phyloP scores from a whole-genome alignment of 1,284 basidiomycete genomes.

The Ganoderma boninense region DNA sequence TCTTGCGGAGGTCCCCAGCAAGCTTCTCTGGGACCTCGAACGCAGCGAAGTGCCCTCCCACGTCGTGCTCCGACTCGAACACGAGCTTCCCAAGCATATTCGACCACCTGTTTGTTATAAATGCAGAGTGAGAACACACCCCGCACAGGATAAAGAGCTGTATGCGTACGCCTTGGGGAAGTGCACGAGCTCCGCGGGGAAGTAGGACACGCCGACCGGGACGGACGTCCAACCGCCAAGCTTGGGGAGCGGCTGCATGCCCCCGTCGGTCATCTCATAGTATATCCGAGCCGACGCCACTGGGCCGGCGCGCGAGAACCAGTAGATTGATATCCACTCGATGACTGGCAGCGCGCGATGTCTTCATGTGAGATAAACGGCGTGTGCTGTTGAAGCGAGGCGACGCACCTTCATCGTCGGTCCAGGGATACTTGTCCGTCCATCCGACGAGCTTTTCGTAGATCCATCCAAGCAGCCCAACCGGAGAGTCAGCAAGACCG shows the following conservation, averaged over 20 bases:
- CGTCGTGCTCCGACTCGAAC: slow-evolving; percentile 33
- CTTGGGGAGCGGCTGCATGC: slow-evolving; percentile 11
- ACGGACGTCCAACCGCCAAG: slow-evolving; percentile 40
- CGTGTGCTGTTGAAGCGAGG: not conserved
- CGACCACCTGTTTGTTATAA: slow-evolving; percentile 28
- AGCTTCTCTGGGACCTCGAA: slow-evolving; percentile 41
- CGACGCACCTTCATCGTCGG: slow-evolving; percentile 8
- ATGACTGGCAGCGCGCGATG: slow-evolving; percentile 26
- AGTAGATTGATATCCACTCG: slow-evolving; percentile 13
- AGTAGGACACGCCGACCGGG: slow-evolving; percentile 44
- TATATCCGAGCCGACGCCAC: slow-evolving; percentile 61
- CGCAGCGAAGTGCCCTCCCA: slow-evolving; percentile 44
- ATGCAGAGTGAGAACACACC: slow-evolving; percentile 43
- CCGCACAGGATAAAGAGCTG: slow-evolving; percentile 29
- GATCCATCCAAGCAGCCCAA: slow-evolving; percentile 65
- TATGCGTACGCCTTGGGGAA: slow-evolving; percentile 37
- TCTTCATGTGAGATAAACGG: not conserved
- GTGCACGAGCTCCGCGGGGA: slow-evolving; percentile 40
- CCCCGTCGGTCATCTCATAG: slow-evolving; percentile 45
- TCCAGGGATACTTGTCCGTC: slow-evolving; percentile 52
- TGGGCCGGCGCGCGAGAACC: slow-evolving; percentile 49
- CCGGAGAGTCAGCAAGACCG: slow-evolving; percentile 60
- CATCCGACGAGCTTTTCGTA: slow-evolving; percentile 63
- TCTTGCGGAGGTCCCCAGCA: slow-evolving; percentile 39
- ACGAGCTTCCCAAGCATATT: slow-evolving; percentile 36